A percentile compares a stretch with the other conserved stretches of the same genome.
Evolutionary conservation across 75 land plant species (phyloP).

Genomic region (Cunninghamia lanceolata): DNA sequence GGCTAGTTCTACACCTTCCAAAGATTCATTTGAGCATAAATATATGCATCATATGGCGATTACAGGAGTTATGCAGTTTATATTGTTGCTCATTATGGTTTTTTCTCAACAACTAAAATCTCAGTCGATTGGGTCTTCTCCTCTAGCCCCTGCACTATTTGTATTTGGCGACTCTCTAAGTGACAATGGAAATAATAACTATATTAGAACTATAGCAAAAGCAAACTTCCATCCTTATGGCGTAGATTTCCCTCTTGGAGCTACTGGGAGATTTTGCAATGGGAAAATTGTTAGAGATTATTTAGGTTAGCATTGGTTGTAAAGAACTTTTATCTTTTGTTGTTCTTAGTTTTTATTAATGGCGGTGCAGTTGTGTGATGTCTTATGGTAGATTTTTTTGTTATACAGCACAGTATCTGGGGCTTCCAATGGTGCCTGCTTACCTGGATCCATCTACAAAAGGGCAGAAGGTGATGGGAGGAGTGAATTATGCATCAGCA

Average conservation of each 20-base stretch:
- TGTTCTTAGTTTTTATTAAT: not conserved
- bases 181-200: conserved; percentile 44
- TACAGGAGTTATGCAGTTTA: not conserved
- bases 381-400: not conserved
- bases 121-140: not conserved
- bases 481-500: conserved; percentile 58
- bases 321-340: too few species aligned
- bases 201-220: conserved; percentile 28
- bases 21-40: not conserved
- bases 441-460: conserved; percentile 34
- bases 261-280: conserved; percentile 44
- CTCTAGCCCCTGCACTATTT: conserved; percentile 27
- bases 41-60: not conserved
- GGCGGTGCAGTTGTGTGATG: not conserved
- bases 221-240: conserved; percentile 31
- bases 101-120: not conserved
- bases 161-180: conserved; percentile 39
- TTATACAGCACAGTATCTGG: conserved; percentile 34
- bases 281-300: conserved; percentile 34
- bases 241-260: conserved; percentile 34
- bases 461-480: conserved; percentile 25
- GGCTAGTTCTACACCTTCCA: not conserved
- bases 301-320: not conserved
- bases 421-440: conserved; percentile 31
- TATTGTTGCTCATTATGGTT: not conserved